These are phyloP conservation scores for Tulasnella sp. DNA, from an alignment of 768 basidiomycete species.

Conservation along the genomic window DNA sequence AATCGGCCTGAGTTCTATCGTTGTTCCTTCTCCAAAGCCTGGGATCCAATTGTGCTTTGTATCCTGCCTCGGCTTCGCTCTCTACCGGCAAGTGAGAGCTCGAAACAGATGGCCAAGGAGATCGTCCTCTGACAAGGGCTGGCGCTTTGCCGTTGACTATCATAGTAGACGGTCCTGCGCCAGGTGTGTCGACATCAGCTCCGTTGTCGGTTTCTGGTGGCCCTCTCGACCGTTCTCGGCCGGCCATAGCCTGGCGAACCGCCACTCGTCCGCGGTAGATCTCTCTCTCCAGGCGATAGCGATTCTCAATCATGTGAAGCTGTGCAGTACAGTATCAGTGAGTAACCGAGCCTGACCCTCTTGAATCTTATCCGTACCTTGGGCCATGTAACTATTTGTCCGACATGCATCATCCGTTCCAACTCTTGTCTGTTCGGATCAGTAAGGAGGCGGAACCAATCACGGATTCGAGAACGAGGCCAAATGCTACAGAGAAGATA, in stretches of 20 bases:
- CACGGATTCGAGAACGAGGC: conserved; percentile 4
- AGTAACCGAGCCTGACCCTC: too few relatives aligned
- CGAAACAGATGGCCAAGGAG: conserved; percentile 28
- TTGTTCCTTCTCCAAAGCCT: conserved; percentile 34
- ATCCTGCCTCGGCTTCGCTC: conserved; percentile 67
- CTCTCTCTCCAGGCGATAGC: conserved; percentile 73
- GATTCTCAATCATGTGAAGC: conserved; percentile 91
- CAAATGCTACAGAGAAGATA: conserved; percentile 37
- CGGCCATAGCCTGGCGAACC: conserved; percentile 38
- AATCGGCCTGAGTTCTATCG: not conserved
- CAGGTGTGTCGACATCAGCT: not conserved
- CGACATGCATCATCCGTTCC: conserved; percentile 75
- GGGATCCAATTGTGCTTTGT: conserved; percentile 42
- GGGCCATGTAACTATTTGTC: conserved; percentile 91
- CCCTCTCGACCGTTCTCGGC: not conserved
- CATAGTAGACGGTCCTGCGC: not conserved
- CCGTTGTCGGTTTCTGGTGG: not conserved
- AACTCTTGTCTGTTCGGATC: conserved; percentile 76
- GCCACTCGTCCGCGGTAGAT: conserved; percentile 67
- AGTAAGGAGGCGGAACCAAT: conserved; percentile 67
- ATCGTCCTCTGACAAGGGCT: not conserved
- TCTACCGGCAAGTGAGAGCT: conserved; percentile 59
- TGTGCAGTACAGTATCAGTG: conserved; percentile 23
- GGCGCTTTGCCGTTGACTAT: not conserved
- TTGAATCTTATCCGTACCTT: conserved; percentile 42